These are phyloP conservation scores for Penicillium sp. DNA, from an alignment of 2,329 filamentous ascomycete species.

Conservation along the genomic window DNA sequence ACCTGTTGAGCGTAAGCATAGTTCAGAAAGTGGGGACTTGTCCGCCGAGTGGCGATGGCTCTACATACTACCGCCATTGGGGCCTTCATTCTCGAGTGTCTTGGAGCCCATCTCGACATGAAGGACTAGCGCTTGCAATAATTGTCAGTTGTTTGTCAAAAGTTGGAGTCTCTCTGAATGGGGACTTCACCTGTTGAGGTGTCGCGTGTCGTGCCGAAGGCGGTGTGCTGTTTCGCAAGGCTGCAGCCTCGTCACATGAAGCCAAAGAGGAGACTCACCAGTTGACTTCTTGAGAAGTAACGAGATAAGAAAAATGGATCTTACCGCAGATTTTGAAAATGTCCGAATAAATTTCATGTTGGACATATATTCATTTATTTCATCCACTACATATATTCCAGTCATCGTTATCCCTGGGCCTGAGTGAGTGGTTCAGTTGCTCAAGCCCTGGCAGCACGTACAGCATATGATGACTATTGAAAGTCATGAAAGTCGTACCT, in stretches of 20 bases:
- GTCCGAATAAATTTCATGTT: no score
- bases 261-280: neutral
- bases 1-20: slow-evolving; percentile 19
- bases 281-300: neutral
- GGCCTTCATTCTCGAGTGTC: slow-evolving; percentile 41
- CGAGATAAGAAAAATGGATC: no score
- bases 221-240: slow-evolving; percentile 3
- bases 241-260: neutral
- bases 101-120: slow-evolving; percentile 46
- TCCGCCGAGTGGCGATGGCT: neutral
- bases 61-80: slow-evolving; percentile 34
- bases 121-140: slow-evolving; percentile 3
- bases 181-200: neutral
- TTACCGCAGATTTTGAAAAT: no score
- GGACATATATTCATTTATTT: no score
- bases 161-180: neutral
- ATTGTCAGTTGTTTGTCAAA: neutral
- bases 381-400: no score
- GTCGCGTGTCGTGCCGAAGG: slow-evolving; percentile 2
- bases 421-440: no score
- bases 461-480: no score
- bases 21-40: neutral
- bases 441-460: no score
- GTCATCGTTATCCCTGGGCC: no score
- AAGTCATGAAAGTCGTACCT: no score